Evolutionary conservation across 768 basidiomycete genomes (phyloP), one percentile per base, ranked within the genome.

Genomic region (Filobasidium floriforme): DNA sequence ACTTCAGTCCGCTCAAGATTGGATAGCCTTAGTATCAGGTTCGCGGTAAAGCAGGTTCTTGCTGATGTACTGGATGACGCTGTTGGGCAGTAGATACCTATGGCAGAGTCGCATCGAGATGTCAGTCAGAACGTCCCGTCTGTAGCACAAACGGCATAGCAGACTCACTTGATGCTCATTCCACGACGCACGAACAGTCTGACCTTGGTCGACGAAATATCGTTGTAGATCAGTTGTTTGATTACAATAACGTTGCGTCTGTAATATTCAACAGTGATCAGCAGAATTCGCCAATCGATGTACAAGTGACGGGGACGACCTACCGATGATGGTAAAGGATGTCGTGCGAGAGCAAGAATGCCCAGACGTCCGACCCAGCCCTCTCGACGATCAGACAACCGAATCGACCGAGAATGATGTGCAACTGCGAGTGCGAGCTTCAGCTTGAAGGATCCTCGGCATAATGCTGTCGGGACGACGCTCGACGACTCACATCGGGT

Each of bases 331-430:
- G 80, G 69, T 80, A 80, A n/a, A 82, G 74, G 60, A 82, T 81
- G 71, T 81, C 80, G 62, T 81, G 80, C 5, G 80, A 81, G 24
- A 82, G 76, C 12, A 81, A 84, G 72, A 82, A 79, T 4, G 80
- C 80, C 70, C 78, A 80, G 22, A 96, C 88, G 71, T 89, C 90
- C 9, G 92, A 89, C 51, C 96, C 94, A 6, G 92, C 89, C 66
- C 92, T 86, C 79, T 99, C 96, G 60, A 99, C 87, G 72, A 97
- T 96, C 75, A 96, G 85, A 69, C 88, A 88, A 57, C 96, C 96
- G 77, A 93, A 98, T 68, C 88, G 85, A 43, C 94, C 94, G 22
- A 98, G 83, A 77, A 99, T 98, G 80, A 93, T 92, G 73, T 94
- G 92, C 54, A 99, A 84, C 92, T 97, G 77, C 9, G 46, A 15